These are phyloP conservation scores for Colletotrichum tamarilloi DNA, from an alignment of 2,329 filamentous ascomycete species.

Conservation along the genomic window DNA sequence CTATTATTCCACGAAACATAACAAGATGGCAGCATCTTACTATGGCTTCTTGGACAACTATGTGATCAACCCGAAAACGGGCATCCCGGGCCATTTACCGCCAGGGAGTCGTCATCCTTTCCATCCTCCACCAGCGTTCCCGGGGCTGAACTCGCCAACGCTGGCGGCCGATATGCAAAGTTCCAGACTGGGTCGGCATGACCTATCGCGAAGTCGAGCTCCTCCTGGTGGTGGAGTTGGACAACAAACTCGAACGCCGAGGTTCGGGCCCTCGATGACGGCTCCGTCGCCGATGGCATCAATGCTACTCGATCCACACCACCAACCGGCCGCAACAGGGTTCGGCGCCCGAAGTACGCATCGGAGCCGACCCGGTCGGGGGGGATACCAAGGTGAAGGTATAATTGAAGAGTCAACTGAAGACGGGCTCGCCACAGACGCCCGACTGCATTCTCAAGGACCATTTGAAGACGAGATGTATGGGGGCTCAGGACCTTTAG, in stretches of 20 bases:
- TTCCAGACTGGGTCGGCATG: conserved; percentile 59
- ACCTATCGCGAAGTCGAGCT: conserved; percentile 56
- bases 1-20: conserved; percentile 94
- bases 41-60: conserved; percentile 97
- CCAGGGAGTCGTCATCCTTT: conserved; percentile 69
- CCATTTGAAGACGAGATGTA: conserved; percentile 68
- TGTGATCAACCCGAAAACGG: conserved; percentile 76
- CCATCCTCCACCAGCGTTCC: conserved; percentile 80
- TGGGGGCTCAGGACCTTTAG: conserved; percentile 62
- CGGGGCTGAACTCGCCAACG: conserved; percentile 74
- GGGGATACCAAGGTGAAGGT: conserved; percentile 59
- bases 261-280: conserved; percentile 57
- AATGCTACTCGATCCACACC: conserved; percentile 79
- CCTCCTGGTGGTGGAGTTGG: conserved; percentile 46
- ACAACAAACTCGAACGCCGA: conserved; percentile 52
- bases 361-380: conserved; percentile 55
- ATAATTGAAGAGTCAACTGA: conserved; percentile 69
- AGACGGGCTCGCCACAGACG: conserved; percentile 52
- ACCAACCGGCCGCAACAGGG: conserved; percentile 70
- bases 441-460: conserved; percentile 63
- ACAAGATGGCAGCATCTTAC: conserved; percentile 98
- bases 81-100: conserved; percentile 70
- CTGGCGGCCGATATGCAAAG: conserved; percentile 66
- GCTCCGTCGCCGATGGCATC: conserved; percentile 76
- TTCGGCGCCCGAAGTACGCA: conserved; percentile 59